Evolutionary conservation across 805 yeast species (phyloP).

Genomic region (Candida germanica): DNA sequence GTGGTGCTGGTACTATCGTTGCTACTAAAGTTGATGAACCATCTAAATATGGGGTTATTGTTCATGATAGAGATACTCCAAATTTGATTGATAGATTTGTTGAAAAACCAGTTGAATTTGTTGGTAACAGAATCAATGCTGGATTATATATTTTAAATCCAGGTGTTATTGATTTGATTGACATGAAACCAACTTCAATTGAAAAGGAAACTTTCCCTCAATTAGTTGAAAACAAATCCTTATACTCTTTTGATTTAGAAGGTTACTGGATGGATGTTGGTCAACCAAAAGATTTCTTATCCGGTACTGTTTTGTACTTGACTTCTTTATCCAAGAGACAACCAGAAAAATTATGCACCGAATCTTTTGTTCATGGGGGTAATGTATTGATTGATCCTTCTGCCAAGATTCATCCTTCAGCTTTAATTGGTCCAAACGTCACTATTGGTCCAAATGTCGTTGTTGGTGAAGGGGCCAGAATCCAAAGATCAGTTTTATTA

Average conservation of each 20-base stretch:
- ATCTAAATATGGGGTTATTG: conserved; percentile 98
- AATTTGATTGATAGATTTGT: conserved; percentile 97
- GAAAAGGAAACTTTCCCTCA: conserved; percentile 99
- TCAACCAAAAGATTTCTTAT: conserved; percentile 98
- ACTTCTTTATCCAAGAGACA: conserved; percentile 78
- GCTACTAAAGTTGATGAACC: conserved; percentile 99
- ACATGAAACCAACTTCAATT: conserved; percentile 97
- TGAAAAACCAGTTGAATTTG: conserved; percentile 98
- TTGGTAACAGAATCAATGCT: conserved; percentile 99
- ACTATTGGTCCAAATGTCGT: conserved; percentile 95
- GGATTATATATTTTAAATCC: conserved; percentile 99
- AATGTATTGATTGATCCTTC: conserved; percentile 93
- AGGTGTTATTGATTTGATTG: conserved; percentile 91
- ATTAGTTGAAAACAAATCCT: conserved; percentile 81
- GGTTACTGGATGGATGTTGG: conserved; percentile 99
- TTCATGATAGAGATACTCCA: conserved; percentile 91
- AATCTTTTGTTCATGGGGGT: conserved; percentile 69
- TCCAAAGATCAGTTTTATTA: conserved; percentile 90
- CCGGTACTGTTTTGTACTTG: conserved; percentile 92
- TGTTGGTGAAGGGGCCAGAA: conserved; percentile 98
- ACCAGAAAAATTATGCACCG: conserved; percentile 66
- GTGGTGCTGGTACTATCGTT: conserved; percentile 97
- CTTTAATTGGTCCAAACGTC: conserved; percentile 98
- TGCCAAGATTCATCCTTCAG: conserved; percentile 87
- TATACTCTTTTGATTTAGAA: conserved; percentile 95